Evolutionary conservation across 768 basidiomycete genomes (phyloP), one percentile per base, ranked within the genome.

Genomic region (Phlegmacium glaucopus): DNA sequence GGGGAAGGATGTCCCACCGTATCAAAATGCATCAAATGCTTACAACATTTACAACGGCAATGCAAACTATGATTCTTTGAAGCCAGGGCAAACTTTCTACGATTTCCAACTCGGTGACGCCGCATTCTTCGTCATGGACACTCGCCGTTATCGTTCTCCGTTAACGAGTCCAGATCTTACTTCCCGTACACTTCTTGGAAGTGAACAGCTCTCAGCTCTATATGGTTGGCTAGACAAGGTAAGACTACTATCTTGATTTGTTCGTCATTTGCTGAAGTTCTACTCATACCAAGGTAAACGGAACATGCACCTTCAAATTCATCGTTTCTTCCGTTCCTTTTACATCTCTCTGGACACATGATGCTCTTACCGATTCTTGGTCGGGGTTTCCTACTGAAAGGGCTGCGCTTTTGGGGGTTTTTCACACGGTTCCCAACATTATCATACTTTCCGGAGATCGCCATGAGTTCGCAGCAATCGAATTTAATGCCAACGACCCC

Each of bases 101-200:
- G 74, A 77, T 44, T 85, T 85, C 64, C 70, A 71, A 28, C 77
- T 83, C 52, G 85, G 80, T 0, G 87, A 90, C 55, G 69, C 72
- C 7, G 83, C 85, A 0, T 89, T 85, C 63, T 90, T 89, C 67
- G 84, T 89, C n/a, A 67, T 84, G 68, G 87, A 90, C 65, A 86
- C 84, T 1, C 72, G 85, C 13, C 70, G 76, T 6, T 76, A 85
- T 58, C 75, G 85, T 16, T 75, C 76, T 4, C 59, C 68, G 39
- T 62, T 71, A 11, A 57, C 58, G n/a, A 61, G 61, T 0, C 62
- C 64, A 1, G 74, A 72, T 17, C 70, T 73, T 26, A 62, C 65
- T 7, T 61, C 61, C 18, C 75, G 70, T 34, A 85, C 82, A 1
- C 88, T 90, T 83, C 75, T 91, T 11, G 88, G 89, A 16, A 76